phyloP scores from a whole-genome alignment of 2,329 filamentous ascomycete genomes.

The Paraphaeosphaeria minitans region DNA sequence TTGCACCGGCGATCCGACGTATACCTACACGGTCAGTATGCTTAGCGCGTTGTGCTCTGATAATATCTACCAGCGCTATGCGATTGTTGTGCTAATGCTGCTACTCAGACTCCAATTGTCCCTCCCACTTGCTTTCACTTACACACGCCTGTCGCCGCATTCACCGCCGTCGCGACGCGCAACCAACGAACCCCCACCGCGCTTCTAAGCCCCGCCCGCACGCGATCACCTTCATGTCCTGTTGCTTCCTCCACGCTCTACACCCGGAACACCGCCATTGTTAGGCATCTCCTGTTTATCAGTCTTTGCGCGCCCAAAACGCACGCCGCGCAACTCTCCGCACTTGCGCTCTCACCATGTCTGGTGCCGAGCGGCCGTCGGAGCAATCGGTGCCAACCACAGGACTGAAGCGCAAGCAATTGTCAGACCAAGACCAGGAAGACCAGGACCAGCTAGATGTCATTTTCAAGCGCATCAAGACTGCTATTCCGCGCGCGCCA shows the following conservation, averaged over 20 bases:
- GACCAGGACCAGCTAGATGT: constrained; percentile 49
- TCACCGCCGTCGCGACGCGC: constrained; percentile 12
- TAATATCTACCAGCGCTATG: constrained; percentile 12
- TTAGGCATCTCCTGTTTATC: constrained; percentile 1
- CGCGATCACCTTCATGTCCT: constrained; percentile 20
- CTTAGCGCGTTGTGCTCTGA: constrained; percentile 10
- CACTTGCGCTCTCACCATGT: constrained; percentile 31
- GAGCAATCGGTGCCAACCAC: constrained; percentile 33
- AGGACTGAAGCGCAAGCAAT: constrained; percentile 32
- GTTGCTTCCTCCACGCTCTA: constrained; percentile 5
- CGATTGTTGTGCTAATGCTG: constrained; percentile 14
- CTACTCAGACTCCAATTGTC: constrained; percentile 15
- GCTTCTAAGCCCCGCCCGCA: constrained; percentile 3
- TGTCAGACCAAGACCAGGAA: constrained; percentile 37
- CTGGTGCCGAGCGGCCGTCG: constrained; percentile 30
- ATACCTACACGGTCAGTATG: constrained; percentile 24
- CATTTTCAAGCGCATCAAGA: constrained; percentile 51
- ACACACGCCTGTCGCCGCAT: constrained; percentile 6
- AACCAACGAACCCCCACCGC: constrained; percentile 11
- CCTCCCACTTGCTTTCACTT: background rate
- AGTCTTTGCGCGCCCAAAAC: background rate
- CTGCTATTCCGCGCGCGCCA: constrained; percentile 49
- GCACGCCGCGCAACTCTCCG: background rate
- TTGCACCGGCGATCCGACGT: constrained; percentile 22
- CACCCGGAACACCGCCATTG: constrained; percentile 12